Conservation (phyloP, 83 land plant genomes). For the Thuja plicata region DNA sequence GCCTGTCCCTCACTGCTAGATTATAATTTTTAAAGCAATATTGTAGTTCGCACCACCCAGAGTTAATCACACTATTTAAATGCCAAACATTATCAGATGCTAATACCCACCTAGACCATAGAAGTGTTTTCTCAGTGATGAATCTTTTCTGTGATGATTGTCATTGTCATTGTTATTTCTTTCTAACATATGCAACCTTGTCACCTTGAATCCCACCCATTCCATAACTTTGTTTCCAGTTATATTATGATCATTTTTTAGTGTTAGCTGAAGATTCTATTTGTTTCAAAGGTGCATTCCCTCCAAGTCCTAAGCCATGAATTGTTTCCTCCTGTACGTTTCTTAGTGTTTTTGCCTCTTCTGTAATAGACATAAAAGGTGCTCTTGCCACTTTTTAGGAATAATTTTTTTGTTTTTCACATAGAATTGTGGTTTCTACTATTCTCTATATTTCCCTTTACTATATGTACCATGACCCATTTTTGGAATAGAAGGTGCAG, state of each 20-base stretch:
- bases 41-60: neutral
- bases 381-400: conserved; percentile 93
- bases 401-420: conserved; percentile 98
- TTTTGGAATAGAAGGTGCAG: conserved; percentile 3
- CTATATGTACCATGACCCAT: neutral
- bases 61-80: neutral
- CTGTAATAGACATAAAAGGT: conserved; percentile 53
- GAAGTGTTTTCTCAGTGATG: conserved; percentile 83
- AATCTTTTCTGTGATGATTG: conserved; percentile 73
- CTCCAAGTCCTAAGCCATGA: conserved; percentile 82
- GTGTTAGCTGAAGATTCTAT: conserved; percentile 15
- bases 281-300: conserved; percentile 49
- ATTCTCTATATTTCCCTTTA: neutral
- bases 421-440: conserved; percentile 70
- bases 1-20: neutral
- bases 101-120: conserved; percentile 56
- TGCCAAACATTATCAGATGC: neutral
- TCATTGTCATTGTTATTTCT: conserved; percentile 3
- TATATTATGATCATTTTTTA: neutral
- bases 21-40: neutral
- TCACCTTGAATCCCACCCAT: conserved; percentile 22
- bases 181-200: conserved; percentile 14
- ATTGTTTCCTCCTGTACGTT: conserved; percentile 62
- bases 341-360: conserved; percentile 67
- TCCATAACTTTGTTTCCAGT: conserved; percentile 22